phyloP scores from a whole-genome alignment of 1,139 yeast species.

The Yarrowia galli region DNA sequence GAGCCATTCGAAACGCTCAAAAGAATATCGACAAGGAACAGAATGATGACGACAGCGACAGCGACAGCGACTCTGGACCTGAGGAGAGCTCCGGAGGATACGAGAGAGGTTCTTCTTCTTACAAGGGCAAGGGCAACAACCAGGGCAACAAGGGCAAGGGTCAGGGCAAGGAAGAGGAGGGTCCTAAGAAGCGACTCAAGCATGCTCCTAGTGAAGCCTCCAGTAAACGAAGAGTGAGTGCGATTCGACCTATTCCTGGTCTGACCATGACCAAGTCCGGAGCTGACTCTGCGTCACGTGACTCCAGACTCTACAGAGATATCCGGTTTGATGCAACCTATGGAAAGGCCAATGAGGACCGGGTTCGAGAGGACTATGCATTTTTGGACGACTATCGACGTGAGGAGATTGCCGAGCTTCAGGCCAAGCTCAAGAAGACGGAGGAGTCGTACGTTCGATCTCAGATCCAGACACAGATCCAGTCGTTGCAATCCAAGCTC shows the following conservation, averaged over 20 bases:
- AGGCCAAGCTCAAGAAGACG: slow-evolving; percentile 62
- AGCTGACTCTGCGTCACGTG: slow-evolving; percentile 27
- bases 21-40: slow-evolving; percentile 53
- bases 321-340: slow-evolving; percentile 88
- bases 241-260: slow-evolving; percentile 78
- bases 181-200: slow-evolving; percentile 52
- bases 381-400: slow-evolving; percentile 87
- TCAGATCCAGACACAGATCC: slow-evolving; percentile 46
- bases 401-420: slow-evolving; percentile 70
- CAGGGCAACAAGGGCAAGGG: not conserved
- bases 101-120: not conserved
- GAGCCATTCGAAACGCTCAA: slow-evolving; percentile 66
- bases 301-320: slow-evolving; percentile 65
- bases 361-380: slow-evolving; percentile 74
- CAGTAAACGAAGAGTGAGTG: slow-evolving; percentile 72
- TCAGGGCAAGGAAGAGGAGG: slow-evolving; percentile 35
- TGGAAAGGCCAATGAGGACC: slow-evolving; percentile 77
- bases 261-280: slow-evolving; percentile 50
- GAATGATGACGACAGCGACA: slow-evolving; percentile 22
- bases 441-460: slow-evolving; percentile 44
- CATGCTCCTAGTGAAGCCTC: slow-evolving; percentile 85
- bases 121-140: slow-evolving; percentile 3
- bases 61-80: slow-evolving; percentile 44
- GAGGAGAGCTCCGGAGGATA: slow-evolving; percentile 41
- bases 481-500: slow-evolving; percentile 72